Conservation (phyloP, 805 yeast genomes). For the Yarrowia hollandica region DNA sequence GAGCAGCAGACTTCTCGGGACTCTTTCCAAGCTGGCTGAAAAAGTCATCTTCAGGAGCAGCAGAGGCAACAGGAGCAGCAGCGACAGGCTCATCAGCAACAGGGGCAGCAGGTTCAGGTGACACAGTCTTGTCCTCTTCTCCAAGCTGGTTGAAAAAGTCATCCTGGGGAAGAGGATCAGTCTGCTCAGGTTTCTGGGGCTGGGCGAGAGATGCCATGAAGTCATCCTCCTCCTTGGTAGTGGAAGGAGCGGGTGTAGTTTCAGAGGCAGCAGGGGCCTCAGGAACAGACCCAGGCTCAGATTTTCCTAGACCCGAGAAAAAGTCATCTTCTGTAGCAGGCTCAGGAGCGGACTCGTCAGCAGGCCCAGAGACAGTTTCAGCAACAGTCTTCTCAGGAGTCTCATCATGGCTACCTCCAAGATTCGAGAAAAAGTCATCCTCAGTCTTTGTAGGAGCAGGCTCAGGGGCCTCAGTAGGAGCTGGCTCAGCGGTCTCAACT, state of each 20-base stretch:
- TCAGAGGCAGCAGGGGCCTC: slow-evolving; percentile 25
- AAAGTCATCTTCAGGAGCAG: slow-evolving; percentile 14
- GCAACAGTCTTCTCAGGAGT: background rate
- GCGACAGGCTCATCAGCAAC: background rate
- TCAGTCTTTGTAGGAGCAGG: slow-evolving; percentile 4
- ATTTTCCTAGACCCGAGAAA: slow-evolving; percentile 18
- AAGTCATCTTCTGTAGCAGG: slow-evolving; percentile 29
- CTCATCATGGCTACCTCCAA: slow-evolving; percentile 6
- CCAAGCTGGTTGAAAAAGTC: slow-evolving; percentile 9
- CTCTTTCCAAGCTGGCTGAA: slow-evolving; percentile 13
- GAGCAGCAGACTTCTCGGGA: background rate
- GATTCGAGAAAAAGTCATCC: slow-evolving; percentile 29
- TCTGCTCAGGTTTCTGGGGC: slow-evolving; percentile 22
- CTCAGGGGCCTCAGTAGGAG: background rate
- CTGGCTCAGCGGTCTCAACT: slow-evolving; percentile 6
- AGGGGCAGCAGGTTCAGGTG: background rate
- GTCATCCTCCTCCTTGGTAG: slow-evolving; percentile 6
- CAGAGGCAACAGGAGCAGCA: background rate
- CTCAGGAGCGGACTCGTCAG: background rate
- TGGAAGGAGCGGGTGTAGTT: background rate
- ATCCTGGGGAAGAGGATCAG: slow-evolving; percentile 6
- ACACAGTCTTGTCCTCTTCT: background rate
- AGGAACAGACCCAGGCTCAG: slow-evolving; percentile 21
- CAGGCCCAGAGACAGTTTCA: slow-evolving; percentile 12
- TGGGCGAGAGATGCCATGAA: slow-evolving; percentile 12